phyloP scores from a whole-genome alignment of 2,329 filamentous ascomycete species.

The Pseudogymnoascus sp. region DNA sequence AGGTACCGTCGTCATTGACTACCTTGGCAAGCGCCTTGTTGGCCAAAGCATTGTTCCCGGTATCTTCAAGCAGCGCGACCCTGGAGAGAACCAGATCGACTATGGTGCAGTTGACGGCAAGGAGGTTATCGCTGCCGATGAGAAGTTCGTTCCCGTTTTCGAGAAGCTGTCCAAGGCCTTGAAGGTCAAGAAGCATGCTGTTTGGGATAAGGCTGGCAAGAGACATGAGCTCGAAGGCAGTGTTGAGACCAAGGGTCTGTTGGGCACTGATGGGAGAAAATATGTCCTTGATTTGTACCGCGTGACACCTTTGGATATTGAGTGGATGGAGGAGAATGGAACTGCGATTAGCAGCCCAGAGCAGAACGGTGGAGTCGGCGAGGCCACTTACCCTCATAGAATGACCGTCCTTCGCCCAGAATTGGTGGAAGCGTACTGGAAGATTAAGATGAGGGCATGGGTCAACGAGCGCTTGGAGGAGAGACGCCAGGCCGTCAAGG shows the following conservation, averaged over 20 bases:
- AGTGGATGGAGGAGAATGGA: constrained; percentile 77
- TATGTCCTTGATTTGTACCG: constrained; percentile 97
- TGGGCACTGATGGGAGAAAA: constrained; percentile 92
- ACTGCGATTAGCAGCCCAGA: constrained; percentile 32
- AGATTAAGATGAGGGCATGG: constrained; percentile 81
- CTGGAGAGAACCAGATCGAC: constrained; percentile 96
- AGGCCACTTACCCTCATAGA: constrained; percentile 68
- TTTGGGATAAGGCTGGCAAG: constrained; percentile 95
- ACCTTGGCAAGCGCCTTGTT: constrained; percentile 92
- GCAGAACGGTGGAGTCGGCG: constrained; percentile 25
- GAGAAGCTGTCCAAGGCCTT: constrained; percentile 85
- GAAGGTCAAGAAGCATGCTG: constrained; percentile 86
- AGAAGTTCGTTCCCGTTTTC: constrained; percentile 76
- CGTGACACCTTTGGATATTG: constrained; percentile 82
- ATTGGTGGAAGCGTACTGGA: constrained; percentile 78
- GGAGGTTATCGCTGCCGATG: constrained; percentile 85
- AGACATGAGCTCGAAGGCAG: constrained; percentile 88
- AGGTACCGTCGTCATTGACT: constrained; percentile 93
- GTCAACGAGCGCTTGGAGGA: constrained; percentile 70
- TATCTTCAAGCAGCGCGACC: constrained; percentile 97
- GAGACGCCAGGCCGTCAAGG: constrained; percentile 39
- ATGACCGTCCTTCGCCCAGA: constrained; percentile 93
- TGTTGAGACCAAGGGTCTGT: constrained; percentile 94
- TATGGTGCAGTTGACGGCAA: constrained; percentile 97
- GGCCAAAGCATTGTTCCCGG: constrained; percentile 97